A percentile compares a stretch with the other conserved stretches of the same genome.
Evolutionary conservation across 192 early-diverging fungal genomes (phyloP).

Genomic region (Coemansia umbellata): DNA sequence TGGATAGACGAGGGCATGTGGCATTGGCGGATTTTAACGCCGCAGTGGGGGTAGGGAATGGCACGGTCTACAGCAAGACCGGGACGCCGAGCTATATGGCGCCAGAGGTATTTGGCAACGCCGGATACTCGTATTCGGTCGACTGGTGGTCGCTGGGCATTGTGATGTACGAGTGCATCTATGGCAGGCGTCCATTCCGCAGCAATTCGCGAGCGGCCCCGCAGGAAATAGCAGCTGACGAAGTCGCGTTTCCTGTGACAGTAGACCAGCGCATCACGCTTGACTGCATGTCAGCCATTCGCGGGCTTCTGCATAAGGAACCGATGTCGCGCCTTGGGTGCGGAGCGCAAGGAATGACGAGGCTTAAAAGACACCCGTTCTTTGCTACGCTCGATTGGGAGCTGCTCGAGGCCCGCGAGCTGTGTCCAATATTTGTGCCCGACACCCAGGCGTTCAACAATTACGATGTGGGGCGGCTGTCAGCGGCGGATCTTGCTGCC

Average conservation of each 20-base stretch:
- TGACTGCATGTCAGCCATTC: constrained; percentile 67
- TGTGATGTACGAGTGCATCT: constrained; percentile 82
- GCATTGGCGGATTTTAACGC: constrained; percentile 91
- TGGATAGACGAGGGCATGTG: constrained; percentile 74
- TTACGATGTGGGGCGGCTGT: too few species aligned
- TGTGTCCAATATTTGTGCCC: constrained; percentile 71
- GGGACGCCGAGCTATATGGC: constrained; percentile 80
- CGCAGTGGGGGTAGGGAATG: constrained; percentile 59
- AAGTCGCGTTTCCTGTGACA: constrained; percentile 53
- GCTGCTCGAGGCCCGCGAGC: constrained; percentile 59
- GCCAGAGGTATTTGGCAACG: constrained; percentile 52
- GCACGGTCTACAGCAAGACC: too few species aligned
- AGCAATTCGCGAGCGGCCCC: constrained; percentile 11
- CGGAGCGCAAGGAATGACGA: constrained; percentile 61
- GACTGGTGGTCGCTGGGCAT: constrained; percentile 95
- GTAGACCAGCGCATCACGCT: constrained; percentile 40
- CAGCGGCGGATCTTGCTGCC: too few species aligned
- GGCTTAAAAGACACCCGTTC: constrained; percentile 72
- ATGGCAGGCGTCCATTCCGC: constrained; percentile 62
- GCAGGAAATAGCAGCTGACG: constrained; percentile 7
- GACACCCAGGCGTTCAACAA: too few species aligned
- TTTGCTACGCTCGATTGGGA: constrained; percentile 76
- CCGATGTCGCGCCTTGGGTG: constrained; percentile 66
- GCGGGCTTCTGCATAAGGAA: constrained; percentile 67
- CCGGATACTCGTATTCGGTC: constrained; percentile 66